Percentiles rank a stretch among this genome's conserved stretches.
Conservation (phyloP, 2,329 filamentous ascomycete species). For the Pyricularia grisea region DNA sequence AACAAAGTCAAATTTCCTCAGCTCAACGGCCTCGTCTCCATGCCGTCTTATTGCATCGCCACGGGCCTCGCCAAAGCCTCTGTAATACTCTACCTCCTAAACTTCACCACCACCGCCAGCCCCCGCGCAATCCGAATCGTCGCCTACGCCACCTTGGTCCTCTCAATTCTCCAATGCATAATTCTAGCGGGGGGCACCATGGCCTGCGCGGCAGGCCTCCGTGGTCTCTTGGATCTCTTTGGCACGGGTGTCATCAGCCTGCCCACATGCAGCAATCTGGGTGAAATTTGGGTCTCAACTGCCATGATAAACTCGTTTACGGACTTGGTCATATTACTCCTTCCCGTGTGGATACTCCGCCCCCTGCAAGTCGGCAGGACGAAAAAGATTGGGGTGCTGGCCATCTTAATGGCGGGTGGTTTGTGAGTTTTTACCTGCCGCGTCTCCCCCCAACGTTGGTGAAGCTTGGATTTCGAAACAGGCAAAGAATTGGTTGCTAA, state of each 20-base stretch:
- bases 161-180: background rate
- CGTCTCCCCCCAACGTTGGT: no score
- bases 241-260: background rate
- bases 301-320: conserved; percentile 1
- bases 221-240: background rate
- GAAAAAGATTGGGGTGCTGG: background rate
- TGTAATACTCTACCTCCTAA: background rate
- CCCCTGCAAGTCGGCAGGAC: background rate
- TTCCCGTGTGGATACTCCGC: background rate
- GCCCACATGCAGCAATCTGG: background rate
- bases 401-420: background rate
- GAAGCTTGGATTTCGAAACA: background rate
- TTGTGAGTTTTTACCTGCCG: background rate
- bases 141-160: background rate
- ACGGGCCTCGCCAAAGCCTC: background rate
- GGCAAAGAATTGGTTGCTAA: background rate
- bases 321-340: background rate
- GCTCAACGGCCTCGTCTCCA: background rate
- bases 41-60: background rate
- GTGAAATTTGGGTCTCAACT: background rate
- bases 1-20: background rate
- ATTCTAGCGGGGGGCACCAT: background rate
- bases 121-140: background rate
- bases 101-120: background rate
- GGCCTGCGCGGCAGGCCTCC: background rate